A percentile compares a stretch with the other conserved stretches of the same genome.
These are phyloP conservation scores for Xerocomus potaroensis DNA, from an alignment of 768 basidiomycete genomes.

Conservation along the genomic window DNA sequence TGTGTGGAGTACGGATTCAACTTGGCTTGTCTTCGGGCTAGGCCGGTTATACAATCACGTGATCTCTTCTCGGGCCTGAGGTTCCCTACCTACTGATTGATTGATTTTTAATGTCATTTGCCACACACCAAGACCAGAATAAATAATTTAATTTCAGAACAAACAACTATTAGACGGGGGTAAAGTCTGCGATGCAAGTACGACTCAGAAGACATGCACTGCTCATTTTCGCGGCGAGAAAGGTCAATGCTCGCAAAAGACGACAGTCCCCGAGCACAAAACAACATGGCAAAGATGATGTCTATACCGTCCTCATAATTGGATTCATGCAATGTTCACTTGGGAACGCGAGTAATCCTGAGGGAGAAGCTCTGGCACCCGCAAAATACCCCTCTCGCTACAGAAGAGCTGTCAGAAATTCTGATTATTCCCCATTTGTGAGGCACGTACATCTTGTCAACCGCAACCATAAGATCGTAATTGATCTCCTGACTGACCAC, in stretches of 20 bases:
- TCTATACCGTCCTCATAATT: too few species aligned
- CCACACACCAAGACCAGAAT: too few species aligned
- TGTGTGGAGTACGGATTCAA: conserved; percentile 9
- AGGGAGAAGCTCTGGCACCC: conserved; percentile 62
- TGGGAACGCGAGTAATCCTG: conserved; percentile 42
- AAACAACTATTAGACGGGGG: too few species aligned
- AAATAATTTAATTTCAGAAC: too few species aligned
- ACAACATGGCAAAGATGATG: too few species aligned
- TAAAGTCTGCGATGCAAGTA: too few species aligned
- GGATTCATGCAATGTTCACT: conserved; percentile 25
- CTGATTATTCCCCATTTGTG: not conserved
- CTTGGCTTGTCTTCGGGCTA: conserved; percentile 18
- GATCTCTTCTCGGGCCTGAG: conserved; percentile 7
- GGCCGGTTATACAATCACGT: conserved; percentile 27
- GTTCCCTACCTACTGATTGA: too few species aligned
- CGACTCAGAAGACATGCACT: too few species aligned
- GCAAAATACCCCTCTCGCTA: conserved; percentile 66
- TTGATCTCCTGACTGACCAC: conserved; percentile 88
- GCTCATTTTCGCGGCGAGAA: too few species aligned
- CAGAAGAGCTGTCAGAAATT: conserved; percentile 2
- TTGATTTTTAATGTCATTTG: too few species aligned
- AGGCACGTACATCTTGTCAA: conserved; percentile 83
- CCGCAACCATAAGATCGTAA: conserved; percentile 84
- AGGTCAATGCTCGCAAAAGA: too few species aligned
- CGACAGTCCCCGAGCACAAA: too few species aligned